phyloP scores from a whole-genome alignment of 768 basidiomycete genomes.

The Grammothele lineata region DNA sequence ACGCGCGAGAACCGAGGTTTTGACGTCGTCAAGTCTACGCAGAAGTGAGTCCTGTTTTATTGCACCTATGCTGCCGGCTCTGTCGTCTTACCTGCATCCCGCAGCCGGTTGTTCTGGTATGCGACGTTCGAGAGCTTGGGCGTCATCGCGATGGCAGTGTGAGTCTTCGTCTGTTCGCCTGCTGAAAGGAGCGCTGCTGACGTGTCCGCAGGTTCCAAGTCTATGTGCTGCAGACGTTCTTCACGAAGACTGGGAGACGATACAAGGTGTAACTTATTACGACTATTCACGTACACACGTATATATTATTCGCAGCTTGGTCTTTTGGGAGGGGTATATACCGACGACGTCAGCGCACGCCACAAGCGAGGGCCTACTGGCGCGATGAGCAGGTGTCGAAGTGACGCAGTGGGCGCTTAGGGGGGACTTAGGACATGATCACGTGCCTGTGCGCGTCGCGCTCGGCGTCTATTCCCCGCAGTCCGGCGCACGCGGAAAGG shows the following conservation, averaged over 20 bases:
- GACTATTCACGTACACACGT: constrained; percentile 11
- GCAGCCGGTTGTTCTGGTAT: constrained; percentile 91
- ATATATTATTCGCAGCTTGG: background rate
- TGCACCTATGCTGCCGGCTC: no score
- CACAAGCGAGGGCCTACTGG: no score
- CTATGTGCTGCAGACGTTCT: constrained; percentile 92
- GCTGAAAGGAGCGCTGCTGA: constrained; percentile 6
- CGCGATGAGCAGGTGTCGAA: no score
- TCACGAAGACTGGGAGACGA: constrained; percentile 86
- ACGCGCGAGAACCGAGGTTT: constrained; percentile 94
- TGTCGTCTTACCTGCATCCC: background rate
- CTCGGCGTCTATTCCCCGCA: no score
- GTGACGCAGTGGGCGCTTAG: no score
- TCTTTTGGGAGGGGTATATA: no score
- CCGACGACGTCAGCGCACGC: no score
- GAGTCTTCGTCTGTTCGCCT: constrained; percentile 29
- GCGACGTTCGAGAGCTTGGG: constrained; percentile 75
- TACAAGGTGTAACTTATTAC: constrained; percentile 69
- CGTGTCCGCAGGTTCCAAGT: constrained; percentile 68
- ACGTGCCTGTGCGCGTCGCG: background rate
- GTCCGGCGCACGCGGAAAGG: no score
- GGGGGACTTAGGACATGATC: background rate
- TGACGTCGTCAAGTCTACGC: constrained; percentile 85
- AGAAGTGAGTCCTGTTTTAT: constrained; percentile 49
- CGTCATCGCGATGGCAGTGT: constrained; percentile 86